Base-by-base conservation (phyloP, 2,329 filamentous ascomycete species). In the Alternaria novae-zelandiae region DNA sequence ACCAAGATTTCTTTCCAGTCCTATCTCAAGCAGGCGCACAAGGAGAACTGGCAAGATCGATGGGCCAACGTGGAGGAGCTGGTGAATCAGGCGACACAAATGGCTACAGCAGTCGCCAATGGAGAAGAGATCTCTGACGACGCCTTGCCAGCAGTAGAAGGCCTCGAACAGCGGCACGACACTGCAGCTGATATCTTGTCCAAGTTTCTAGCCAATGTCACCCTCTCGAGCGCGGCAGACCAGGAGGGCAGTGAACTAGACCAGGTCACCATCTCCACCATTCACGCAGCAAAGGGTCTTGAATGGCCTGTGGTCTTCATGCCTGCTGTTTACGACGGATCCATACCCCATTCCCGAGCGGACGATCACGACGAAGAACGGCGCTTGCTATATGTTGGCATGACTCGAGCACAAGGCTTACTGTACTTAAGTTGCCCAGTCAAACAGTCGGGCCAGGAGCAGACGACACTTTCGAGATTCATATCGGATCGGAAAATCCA, bases 301-400 rank as follows among this genome's bases (percentile, higher is more conserved):
- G 95, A 99, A 78, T 99, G 96, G 96, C 95, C 95, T 0, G 86
- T 97, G 2, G 93, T 98, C 1, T 98, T 98, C 78, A 89, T 98
- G 15, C 94, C 96, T 6, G 92, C 92, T 1, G 91, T 93, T 25
- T 97, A 97, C 75, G 89, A 94, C 50, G 96, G 95, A 1, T 95
- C 91, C 3, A 96, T 98, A 63, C 95, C 95, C 5, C 95, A 98
- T 78, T 91, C 90, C 2, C 87, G 94, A 70, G 88, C 94, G 2
- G 94, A 97, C 49, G 93, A 98, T 75, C 85, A 86, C 4, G 91
- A 95, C 60, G 95, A 99, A 79, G 95, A 99, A 78, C 86, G 96
- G 63, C 86, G 95, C 26, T 81, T 99, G 49, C 84, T 99, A 0
- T 99, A 98, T 73, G 96, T 99, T 13, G 95, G 94, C 26, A 98